These are phyloP conservation scores for Pharus latifolius DNA, from an alignment of 176 grass and related monocot genomes.

Conservation along the genomic window DNA sequence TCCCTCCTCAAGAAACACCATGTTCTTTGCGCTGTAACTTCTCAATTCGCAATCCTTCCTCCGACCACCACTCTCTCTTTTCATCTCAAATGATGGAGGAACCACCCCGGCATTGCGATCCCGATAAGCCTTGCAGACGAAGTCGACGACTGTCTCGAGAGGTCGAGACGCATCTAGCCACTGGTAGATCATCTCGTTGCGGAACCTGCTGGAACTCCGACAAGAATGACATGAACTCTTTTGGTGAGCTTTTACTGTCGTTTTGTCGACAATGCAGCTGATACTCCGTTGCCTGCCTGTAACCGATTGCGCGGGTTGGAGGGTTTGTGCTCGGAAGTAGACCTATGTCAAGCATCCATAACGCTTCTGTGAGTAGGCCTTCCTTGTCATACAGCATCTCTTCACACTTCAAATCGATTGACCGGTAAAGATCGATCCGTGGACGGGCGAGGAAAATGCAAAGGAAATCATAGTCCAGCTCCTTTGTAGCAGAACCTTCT, in stretches of 20 bases:
- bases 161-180: slow-evolving; percentile 58
- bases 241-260: slow-evolving; percentile 46
- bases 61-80: too few relatives aligned
- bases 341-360: slow-evolving; percentile 67
- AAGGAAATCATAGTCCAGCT: slow-evolving; percentile 57
- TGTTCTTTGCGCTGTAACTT: slow-evolving; percentile 26
- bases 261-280: slow-evolving; percentile 50
- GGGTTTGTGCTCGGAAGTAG: slow-evolving; percentile 51
- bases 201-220: slow-evolving; percentile 66
- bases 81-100: slow-evolving; percentile 58
- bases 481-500: slow-evolving; percentile 5
- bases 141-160: slow-evolving; percentile 46
- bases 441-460: slow-evolving; percentile 53
- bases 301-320: slow-evolving; percentile 60
- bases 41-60: too few relatives aligned
- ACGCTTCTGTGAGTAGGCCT: slow-evolving; percentile 69
- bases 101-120: slow-evolving; percentile 10
- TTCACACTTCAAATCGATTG: slow-evolving; percentile 65
- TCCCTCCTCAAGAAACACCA: slow-evolving; percentile 43
- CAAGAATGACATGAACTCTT: slow-evolving; percentile 48
- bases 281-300: slow-evolving; percentile 81
- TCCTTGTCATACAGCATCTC: slow-evolving; percentile 62
- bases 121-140: slow-evolving; percentile 51
- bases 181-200: slow-evolving; percentile 63
- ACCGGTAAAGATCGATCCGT: slow-evolving; percentile 47